Evolutionary conservation across 1,284 basidiomycete genomes (phyloP).

Genomic region (Exobasidium cylindrosporum): DNA sequence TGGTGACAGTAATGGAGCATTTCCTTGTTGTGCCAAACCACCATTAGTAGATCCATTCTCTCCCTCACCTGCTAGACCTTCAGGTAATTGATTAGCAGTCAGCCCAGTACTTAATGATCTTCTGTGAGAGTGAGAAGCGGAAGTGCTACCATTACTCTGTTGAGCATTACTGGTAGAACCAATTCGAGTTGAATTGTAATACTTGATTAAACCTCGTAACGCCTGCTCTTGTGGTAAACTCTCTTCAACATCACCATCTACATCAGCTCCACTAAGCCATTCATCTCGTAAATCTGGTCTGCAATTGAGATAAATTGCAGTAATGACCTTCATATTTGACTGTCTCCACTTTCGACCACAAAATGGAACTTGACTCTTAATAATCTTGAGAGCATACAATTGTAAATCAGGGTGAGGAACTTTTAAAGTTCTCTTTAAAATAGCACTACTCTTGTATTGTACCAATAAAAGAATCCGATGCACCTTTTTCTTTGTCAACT

Average conservation of each 20-base stretch:
- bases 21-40: not conserved
- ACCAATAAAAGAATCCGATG: constrained; percentile 94
- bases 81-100: constrained; percentile 7
- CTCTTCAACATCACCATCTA: constrained; percentile 78
- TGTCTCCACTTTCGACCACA: constrained; percentile 98
- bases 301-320: constrained; percentile 95
- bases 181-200: constrained; percentile 62
- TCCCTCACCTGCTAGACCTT: not conserved
- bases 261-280: constrained; percentile 90
- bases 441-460: constrained; percentile 91
- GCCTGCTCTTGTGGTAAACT: constrained; percentile 86
- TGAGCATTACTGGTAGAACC: constrained; percentile 18
- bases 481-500: constrained; percentile 88
- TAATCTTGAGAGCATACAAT: constrained; percentile 91
- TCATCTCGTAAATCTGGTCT: constrained; percentile 94
- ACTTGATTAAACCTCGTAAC: constrained; percentile 87
- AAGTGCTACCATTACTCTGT: constrained; percentile 13
- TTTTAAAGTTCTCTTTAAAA: constrained; percentile 83
- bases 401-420: constrained; percentile 93
- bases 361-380: constrained; percentile 98
- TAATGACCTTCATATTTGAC: constrained; percentile 99
- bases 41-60: not conserved
- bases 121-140: constrained; percentile 29
- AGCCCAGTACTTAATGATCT: constrained; percentile 33
- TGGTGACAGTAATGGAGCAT: not conserved